Conservation (phyloP, 495 filamentous ascomycete genomes). For the Pyrenula massariospora region DNA sequence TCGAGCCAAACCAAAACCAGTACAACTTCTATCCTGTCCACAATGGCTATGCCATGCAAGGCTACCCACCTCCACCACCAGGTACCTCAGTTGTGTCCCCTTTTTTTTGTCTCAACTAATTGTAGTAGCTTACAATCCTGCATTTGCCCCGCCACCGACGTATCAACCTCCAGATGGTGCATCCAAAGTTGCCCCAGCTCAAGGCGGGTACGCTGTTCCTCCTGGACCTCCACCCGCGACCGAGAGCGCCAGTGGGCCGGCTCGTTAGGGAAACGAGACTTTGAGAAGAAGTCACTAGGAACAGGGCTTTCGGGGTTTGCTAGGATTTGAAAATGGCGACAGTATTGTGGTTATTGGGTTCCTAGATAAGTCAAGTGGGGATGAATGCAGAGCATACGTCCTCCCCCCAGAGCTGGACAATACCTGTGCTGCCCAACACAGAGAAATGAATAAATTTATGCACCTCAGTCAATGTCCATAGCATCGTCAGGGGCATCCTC, state of each 20-base stretch:
- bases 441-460: conserved; percentile 3
- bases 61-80: conserved; percentile 42
- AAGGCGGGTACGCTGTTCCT: conserved; percentile 16
- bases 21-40: conserved; percentile 32
- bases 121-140: conserved; percentile 20
- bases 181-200: conserved; percentile 45
- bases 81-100: conserved; percentile 1
- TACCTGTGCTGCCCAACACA: too few species aligned
- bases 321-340: too few species aligned
- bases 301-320: too few species aligned
- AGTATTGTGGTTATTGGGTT: too few species aligned
- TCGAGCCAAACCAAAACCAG: conserved; percentile 33
- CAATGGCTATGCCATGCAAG: conserved; percentile 41
- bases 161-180: conserved; percentile 42
- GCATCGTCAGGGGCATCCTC: conserved; percentile 45
- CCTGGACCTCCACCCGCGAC: conserved; percentile 6
- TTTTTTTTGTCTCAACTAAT: not conserved
- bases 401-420: conserved; percentile 14
- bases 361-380: too few species aligned
- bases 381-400: conserved; percentile 2
- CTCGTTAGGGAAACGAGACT: not conserved
- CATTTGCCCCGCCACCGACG: conserved; percentile 33
- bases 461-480: conserved; percentile 56
- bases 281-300: too few species aligned
- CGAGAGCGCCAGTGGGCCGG: conserved; percentile 1